phyloP scores from a whole-genome alignment of 768 basidiomycete genomes.

The Mycena polygramma region DNA sequence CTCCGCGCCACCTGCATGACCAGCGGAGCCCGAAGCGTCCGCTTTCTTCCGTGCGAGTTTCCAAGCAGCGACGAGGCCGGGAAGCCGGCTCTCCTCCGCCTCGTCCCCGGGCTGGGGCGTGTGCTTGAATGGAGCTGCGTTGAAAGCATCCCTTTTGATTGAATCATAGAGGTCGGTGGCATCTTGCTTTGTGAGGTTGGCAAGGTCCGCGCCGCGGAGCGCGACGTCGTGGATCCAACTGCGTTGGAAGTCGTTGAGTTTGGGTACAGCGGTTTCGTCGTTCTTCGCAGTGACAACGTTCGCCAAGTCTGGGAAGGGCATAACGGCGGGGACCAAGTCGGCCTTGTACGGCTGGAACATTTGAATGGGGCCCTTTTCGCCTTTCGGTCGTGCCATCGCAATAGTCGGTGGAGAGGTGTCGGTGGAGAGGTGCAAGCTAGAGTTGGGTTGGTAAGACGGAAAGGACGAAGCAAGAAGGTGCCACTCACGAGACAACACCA shows the following conservation, averaged over 20 bases:
- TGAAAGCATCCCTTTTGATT: slow-evolving; percentile 21
- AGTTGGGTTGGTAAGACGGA: background rate
- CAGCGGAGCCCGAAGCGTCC: background rate
- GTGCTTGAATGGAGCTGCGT: slow-evolving; percentile 27
- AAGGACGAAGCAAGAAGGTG: background rate
- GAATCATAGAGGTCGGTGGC: background rate
- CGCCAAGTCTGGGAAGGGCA: slow-evolving; percentile 28
- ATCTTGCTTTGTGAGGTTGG: background rate
- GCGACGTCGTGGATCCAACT: slow-evolving; percentile 24
- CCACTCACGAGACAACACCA: background rate
- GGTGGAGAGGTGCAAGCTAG: background rate
- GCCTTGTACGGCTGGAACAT: slow-evolving; percentile 26
- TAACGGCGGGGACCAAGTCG: slow-evolving; percentile 15
- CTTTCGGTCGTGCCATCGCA: slow-evolving; percentile 7
- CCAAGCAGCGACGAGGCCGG: slow-evolving; percentile 17
- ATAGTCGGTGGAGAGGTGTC: background rate
- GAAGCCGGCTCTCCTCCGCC: slow-evolving; percentile 7
- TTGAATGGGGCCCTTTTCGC: slow-evolving; percentile 1
- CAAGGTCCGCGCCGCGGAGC: slow-evolving; percentile 10
- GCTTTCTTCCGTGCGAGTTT: slow-evolving; percentile 6
- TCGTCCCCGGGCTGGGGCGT: slow-evolving; percentile 1
- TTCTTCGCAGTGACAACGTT: slow-evolving; percentile 9
- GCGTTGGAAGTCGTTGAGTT: slow-evolving; percentile 20
- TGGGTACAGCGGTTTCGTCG: slow-evolving; percentile 12
- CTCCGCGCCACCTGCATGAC: background rate